These are phyloP conservation scores for Eucalyptus melliodora DNA, from an alignment of 345 rosid species.

Conservation along the genomic window DNA sequence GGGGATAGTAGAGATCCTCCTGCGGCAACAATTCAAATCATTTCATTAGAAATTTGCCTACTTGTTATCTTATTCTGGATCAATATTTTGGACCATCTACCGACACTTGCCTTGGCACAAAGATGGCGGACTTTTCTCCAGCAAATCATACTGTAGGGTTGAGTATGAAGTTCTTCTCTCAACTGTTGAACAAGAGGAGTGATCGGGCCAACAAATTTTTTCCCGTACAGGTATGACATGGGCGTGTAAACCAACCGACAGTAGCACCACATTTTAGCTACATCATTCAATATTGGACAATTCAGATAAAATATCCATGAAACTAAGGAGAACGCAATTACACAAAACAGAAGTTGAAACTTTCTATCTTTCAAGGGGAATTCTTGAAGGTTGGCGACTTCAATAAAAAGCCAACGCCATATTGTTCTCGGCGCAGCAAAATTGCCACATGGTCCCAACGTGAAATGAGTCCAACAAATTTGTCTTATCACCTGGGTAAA, in stretches of 20 bases:
- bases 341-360: too few relatives aligned
- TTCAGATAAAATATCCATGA: neutral
- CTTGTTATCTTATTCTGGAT: neutral
- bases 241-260: conserved; percentile 26
- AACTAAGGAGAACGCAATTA: neutral
- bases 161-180: conserved; percentile 10
- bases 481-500: neutral
- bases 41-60: neutral
- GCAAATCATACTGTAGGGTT: conserved; percentile 4
- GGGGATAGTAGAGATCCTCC: conserved; percentile 35
- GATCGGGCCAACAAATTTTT: conserved; percentile 21
- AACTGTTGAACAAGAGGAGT: conserved; percentile 12
- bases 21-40: neutral
- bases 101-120: neutral
- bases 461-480: neutral
- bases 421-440: neutral
- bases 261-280: conserved; percentile 27
- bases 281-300: neutral
- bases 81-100: neutral
- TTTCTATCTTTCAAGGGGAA: neutral
- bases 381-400: neutral
- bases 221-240: conserved; percentile 19
- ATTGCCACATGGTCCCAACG: neutral
- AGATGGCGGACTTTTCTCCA: conserved; percentile 13
- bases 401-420: neutral